A percentile compares a stretch with the other conserved stretches of the same genome.
Conservation (phyloP, 2,329 filamentous ascomycete genomes). For the Huntiella omanensis region DNA sequence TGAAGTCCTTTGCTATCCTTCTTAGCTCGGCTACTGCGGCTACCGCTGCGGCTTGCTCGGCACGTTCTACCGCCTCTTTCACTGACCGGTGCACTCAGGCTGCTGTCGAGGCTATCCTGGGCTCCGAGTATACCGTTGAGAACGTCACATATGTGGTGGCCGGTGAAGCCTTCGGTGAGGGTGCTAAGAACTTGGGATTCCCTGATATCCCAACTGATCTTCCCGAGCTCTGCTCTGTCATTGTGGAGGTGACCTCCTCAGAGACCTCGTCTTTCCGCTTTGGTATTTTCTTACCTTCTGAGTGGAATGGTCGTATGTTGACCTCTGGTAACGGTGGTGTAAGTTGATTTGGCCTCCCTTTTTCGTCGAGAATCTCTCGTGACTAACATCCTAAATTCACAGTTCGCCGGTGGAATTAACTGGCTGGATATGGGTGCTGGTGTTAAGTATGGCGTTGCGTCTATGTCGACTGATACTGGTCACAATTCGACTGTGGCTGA, state of each 20-base stretch:
- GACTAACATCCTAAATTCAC: background rate
- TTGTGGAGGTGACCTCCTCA: constrained; percentile 15
- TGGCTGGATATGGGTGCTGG: constrained; percentile 15
- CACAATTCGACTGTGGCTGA: constrained; percentile 20
- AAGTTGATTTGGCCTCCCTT: constrained; percentile 3
- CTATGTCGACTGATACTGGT: constrained; percentile 25
- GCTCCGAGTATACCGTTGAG: background rate
- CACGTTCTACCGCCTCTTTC: background rate
- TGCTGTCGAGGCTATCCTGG: background rate
- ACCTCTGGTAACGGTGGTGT: constrained; percentile 17
- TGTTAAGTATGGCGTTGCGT: constrained; percentile 22
- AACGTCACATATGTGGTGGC: constrained; percentile 11
- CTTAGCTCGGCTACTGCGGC: too few species aligned
- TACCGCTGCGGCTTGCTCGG: too few species aligned
- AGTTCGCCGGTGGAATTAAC: constrained; percentile 18
- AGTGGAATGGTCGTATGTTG: constrained; percentile 19
- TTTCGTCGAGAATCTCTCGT: background rate
- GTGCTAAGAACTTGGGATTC: constrained; percentile 14
- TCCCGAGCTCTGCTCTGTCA: constrained; percentile 18
- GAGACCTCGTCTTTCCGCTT: constrained; percentile 16
- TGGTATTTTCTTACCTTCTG: constrained; percentile 17
- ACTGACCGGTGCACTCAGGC: background rate
- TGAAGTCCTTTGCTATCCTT: too few species aligned
- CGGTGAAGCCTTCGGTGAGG: constrained; percentile 14
- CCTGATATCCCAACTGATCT: constrained; percentile 16